Evolutionary conservation across 805 yeast species (phyloP), one percentile per base, ranked within the genome.

Genomic region (Pichia kluyveri): DNA sequence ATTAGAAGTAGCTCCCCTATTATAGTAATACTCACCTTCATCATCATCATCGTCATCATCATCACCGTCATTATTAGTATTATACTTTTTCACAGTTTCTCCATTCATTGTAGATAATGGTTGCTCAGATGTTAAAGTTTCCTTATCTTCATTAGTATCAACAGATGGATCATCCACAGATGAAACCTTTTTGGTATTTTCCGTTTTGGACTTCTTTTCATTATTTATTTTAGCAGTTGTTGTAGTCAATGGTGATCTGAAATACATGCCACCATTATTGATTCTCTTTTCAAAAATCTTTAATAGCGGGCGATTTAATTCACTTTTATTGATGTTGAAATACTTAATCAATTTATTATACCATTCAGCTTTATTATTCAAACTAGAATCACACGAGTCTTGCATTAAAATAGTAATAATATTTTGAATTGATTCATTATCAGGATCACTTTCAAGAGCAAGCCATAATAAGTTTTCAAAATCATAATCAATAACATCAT

Each of bases 191-290:
- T 40, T 31, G 26, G 26, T 23, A 23, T 23, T 23, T 23, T 23
- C 26, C 3, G 26, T 23, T 23, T 23, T 23, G 26, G 26, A 23
- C n/a, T 45, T 32, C 15, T 36, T 37, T 1, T n/a, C 9, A 36
- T 28, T 44, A 36, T 27, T 43, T 32, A 23, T 46, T 39, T 42
- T 42, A 31, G 45, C 48, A 12, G 9, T 34, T 34, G 37, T 34
- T 15, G 17, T 10, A 8, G 37, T 14, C 17, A 14, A 15, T 37
- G 47, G 42, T 6, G 43, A 44, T 38, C 52, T 58, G 45, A 62
- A 62, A 40, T 62, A 62, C 59, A 59, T 56, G 10, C 66, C 65
- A 18, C 58, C 56, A 51, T 59, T 61, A 42, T 60, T 58, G 38
- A 67, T 61, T 37, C 68, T 54, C 38, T 52, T 53, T 36, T 57